phyloP scores from a whole-genome alignment of 2,329 filamentous ascomycete genomes.

The Ophiocordyceps camponoti-leonardi region DNA sequence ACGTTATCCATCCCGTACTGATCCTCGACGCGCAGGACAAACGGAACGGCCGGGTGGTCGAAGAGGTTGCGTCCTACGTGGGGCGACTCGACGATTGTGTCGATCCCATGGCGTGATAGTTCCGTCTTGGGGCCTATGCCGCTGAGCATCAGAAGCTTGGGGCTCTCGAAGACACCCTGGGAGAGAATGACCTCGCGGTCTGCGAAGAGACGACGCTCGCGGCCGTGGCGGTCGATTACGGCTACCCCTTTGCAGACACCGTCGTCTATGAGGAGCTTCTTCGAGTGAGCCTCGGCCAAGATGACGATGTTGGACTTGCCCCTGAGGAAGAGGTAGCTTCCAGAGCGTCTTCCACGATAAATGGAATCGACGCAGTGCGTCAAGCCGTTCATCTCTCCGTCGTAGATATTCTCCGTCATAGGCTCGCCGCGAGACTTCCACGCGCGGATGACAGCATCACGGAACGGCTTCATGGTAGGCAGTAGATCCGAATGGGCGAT shows the following conservation, averaged over 20 bases:
- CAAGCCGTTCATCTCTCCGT: constrained; percentile 35
- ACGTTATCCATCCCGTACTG: constrained; percentile 21
- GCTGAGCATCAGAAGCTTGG: constrained; percentile 46
- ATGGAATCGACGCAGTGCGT: constrained; percentile 36
- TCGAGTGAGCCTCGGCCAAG: constrained; percentile 27
- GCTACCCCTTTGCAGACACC: constrained; percentile 23
- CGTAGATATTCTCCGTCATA: constrained; percentile 36
- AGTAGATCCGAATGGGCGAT: constrained; percentile 37
- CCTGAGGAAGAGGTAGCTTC: constrained; percentile 30
- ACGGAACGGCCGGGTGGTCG: constrained; percentile 39
- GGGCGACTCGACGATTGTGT: constrained; percentile 34
- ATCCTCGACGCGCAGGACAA: constrained; percentile 27
- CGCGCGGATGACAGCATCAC: constrained; percentile 28
- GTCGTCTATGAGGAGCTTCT: constrained; percentile 32
- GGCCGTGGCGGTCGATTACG: constrained; percentile 20
- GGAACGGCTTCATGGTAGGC: constrained; percentile 32
- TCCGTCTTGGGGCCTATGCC: constrained; percentile 41
- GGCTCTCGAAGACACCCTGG: constrained; percentile 41
- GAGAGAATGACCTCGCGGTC: constrained; percentile 30
- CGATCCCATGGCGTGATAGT: constrained; percentile 34
- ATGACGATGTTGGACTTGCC: constrained; percentile 38
- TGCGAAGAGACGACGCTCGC: constrained; percentile 27
- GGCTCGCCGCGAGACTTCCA: constrained; percentile 34
- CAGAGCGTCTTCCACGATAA: constrained; percentile 37
- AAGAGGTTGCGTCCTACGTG: constrained; percentile 49